Percentiles rank a stretch among this genome's conserved stretches.
Evolutionary conservation across 2,329 filamentous ascomycete genomes (phyloP).

Genomic region (Paradendryphiella salina): DNA sequence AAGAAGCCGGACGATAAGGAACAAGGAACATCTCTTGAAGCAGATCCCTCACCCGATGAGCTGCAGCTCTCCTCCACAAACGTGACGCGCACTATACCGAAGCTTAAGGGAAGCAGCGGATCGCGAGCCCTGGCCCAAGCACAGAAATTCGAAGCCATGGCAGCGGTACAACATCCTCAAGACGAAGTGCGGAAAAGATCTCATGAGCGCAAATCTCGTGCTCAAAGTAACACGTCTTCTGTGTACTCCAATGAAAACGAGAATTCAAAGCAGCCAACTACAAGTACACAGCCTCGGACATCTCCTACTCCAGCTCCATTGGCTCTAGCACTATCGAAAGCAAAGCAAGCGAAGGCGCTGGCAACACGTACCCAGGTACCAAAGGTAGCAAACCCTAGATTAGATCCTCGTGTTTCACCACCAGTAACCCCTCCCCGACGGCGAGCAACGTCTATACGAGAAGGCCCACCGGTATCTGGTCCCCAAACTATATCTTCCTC

Average conservation of each 20-base stretch:
- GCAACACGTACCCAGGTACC: background rate
- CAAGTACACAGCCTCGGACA: background rate
- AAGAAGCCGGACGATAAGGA: background rate
- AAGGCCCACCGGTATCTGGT: constrained; percentile 8
- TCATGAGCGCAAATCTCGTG: constrained; percentile 12
- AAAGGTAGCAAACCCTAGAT: background rate
- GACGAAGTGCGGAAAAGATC: background rate
- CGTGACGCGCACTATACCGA: constrained; percentile 28
- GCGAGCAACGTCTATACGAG: background rate
- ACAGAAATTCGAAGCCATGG: constrained; percentile 38
- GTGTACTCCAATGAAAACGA: constrained; percentile 9
- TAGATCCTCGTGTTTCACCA: background rate
- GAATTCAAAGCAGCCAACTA: background rate
- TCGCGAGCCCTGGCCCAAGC: constrained; percentile 35
- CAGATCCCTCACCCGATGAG: background rate
- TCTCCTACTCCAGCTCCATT: constrained; percentile 8
- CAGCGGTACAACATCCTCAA: constrained; percentile 14
- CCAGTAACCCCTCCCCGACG: constrained; percentile 12
- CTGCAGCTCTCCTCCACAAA: background rate
- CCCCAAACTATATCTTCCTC: background rate
- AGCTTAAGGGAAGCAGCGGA: constrained; percentile 28
- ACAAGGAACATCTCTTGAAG: background rate
- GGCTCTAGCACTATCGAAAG: constrained; percentile 1
- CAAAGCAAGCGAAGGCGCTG: background rate
- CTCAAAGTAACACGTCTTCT: constrained; percentile 3